Percentiles rank a stretch among this genome's conserved stretches.
Conservation (phyloP, 306 rosid genomes). For the Acacia confusa region DNA sequence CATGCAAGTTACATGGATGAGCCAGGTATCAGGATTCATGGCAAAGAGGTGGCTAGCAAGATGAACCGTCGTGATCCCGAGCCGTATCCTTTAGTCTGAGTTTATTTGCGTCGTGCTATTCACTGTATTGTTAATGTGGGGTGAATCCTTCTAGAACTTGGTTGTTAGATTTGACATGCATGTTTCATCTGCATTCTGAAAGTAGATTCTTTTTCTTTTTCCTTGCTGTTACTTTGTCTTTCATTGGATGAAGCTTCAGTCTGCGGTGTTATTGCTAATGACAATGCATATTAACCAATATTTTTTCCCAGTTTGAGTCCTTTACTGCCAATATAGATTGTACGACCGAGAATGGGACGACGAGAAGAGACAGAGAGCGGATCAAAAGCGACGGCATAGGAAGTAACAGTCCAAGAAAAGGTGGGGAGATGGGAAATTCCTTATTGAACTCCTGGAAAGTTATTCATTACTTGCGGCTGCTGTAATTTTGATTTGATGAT, state of each 20-base stretch:
- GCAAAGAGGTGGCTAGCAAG: slow-evolving; percentile 79
- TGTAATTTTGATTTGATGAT: slow-evolving; percentile 12
- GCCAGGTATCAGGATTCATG: slow-evolving; percentile 70
- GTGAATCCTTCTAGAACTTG: neutral
- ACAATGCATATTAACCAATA: neutral
- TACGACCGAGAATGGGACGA: slow-evolving; percentile 95
- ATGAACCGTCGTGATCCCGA: slow-evolving; percentile 87
- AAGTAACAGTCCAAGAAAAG: slow-evolving; percentile 40
- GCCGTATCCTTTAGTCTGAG: slow-evolving; percentile 71
- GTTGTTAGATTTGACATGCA: neutral
- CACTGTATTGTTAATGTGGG: neutral
- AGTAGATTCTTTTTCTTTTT: neutral
- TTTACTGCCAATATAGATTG: slow-evolving; percentile 60
- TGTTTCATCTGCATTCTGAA: slow-evolving; percentile 1
- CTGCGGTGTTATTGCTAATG: neutral
- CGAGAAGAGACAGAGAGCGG: slow-evolving; percentile 90
- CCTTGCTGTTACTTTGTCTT: neutral
- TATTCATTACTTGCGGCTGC: slow-evolving; percentile 20
- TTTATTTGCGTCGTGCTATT: slow-evolving; percentile 12
- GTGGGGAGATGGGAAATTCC: neutral
- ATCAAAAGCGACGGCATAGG: slow-evolving; percentile 92
- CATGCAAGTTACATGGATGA: slow-evolving; percentile 80
- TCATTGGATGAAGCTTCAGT: slow-evolving; percentile 5
- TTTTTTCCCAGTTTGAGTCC: slow-evolving; percentile 34
- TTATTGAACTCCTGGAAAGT: slow-evolving; percentile 11